Conservation (phyloP, 2,329 filamentous ascomycete genomes). For the Alternaria arborescens region DNA sequence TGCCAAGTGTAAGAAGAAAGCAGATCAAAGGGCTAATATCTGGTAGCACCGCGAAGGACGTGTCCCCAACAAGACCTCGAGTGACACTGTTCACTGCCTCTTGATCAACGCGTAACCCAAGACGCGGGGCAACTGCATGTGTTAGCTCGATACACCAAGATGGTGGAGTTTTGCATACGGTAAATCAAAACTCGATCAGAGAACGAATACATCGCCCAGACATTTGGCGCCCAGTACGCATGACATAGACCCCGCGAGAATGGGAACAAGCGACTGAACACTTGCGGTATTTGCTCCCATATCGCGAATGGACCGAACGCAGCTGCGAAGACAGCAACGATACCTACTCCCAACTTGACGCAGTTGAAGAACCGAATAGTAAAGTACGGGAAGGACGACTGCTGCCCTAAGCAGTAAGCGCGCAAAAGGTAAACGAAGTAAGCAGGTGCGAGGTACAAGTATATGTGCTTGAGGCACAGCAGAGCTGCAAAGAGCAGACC, state of each 20-base stretch:
- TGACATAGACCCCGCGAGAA: conserved; percentile 95
- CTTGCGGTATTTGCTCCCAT: conserved; percentile 83
- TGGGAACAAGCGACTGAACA: conserved; percentile 86
- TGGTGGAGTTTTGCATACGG: conserved; percentile 62
- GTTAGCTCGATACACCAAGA: conserved; percentile 9
- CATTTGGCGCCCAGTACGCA: conserved; percentile 97
- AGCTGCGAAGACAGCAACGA: conserved; percentile 74
- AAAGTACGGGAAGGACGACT: conserved; percentile 72
- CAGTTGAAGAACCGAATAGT: conserved; percentile 79
- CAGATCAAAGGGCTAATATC: conserved; percentile 82
- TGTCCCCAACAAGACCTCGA: conserved; percentile 90
- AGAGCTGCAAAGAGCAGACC: conserved; percentile 85
- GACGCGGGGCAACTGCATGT: conserved; percentile 75
- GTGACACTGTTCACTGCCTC: conserved; percentile 88
- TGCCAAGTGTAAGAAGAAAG: conserved; percentile 81
- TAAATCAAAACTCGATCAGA: conserved; percentile 82
- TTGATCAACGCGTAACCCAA: conserved; percentile 76
- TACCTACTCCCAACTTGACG: conserved; percentile 79
- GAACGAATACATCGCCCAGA: conserved; percentile 98
- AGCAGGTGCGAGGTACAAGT: conserved; percentile 92
- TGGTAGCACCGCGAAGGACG: conserved; percentile 90
- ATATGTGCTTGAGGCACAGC: conserved; percentile 97
- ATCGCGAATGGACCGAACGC: conserved; percentile 90
- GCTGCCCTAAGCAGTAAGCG: conserved; percentile 82
- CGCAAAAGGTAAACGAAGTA: conserved; percentile 96